A percentile compares a stretch with the other conserved stretches of the same genome.
Evolutionary conservation across 2,329 filamentous ascomycete genomes (phyloP).

Genomic region (Talaromyces sp.): DNA sequence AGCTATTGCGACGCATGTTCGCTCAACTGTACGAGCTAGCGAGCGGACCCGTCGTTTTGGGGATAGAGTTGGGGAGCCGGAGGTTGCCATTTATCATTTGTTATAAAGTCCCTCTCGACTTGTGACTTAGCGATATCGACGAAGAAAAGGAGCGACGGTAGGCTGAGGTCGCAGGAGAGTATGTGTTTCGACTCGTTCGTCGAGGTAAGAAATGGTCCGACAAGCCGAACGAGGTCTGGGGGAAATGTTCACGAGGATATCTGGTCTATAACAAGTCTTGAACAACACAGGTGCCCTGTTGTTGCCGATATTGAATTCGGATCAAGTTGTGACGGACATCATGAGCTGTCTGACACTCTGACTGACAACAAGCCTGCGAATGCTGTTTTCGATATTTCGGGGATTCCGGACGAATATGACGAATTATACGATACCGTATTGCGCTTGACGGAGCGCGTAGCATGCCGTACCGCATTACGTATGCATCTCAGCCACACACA

Average conservation of each 20-base stretch:
- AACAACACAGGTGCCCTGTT: neutral
- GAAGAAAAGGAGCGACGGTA: neutral
- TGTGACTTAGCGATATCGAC: neutral
- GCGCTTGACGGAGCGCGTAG: neutral
- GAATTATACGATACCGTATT: neutral
- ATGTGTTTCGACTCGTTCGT: neutral
- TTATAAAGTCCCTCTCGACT: neutral
- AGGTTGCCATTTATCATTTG: slow-evolving; percentile 30
- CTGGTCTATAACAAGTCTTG: neutral
- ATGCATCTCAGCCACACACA: neutral
- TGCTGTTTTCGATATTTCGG: neutral
- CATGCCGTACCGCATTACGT: neutral
- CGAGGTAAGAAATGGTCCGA: neutral
- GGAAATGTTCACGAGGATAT: neutral
- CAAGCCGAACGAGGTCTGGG: neutral
- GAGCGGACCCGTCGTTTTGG: slow-evolving; percentile 39
- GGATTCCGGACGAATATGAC: neutral
- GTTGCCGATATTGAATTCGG: neutral
- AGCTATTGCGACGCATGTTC: slow-evolving; percentile 71
- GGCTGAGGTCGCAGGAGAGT: neutral
- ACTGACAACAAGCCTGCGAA: neutral
- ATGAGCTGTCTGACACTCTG: neutral
- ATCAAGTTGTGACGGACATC: neutral
- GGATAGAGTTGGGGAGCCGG: slow-evolving; percentile 37
- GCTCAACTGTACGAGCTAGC: slow-evolving; percentile 58